phyloP scores from a whole-genome alignment of 2,329 filamentous ascomycete genomes.

The Aspergillus calidoustus region DNA sequence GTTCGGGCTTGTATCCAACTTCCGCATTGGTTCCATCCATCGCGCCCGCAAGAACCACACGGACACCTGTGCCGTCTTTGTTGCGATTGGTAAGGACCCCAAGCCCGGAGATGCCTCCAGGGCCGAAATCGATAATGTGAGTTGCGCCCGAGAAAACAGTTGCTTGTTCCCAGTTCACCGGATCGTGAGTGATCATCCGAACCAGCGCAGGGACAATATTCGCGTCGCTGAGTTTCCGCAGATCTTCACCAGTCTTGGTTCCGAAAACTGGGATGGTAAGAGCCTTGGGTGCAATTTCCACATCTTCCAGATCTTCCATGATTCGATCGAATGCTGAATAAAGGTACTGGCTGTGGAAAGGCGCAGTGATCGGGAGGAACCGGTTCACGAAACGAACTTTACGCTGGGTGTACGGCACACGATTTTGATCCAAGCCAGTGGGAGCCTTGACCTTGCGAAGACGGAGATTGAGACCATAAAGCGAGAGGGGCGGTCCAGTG shows the following conservation, averaged over 20 bases:
- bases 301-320: slow-evolving; percentile 81
- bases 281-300: slow-evolving; percentile 73
- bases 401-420: slow-evolving; percentile 91
- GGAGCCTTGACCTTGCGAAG: slow-evolving; percentile 96
- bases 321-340: slow-evolving; percentile 80
- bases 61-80: slow-evolving; percentile 97
- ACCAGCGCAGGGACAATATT: slow-evolving; percentile 86
- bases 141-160: slow-evolving; percentile 90
- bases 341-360: slow-evolving; percentile 97
- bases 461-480: slow-evolving; percentile 94
- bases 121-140: slow-evolving; percentile 95
- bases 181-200: slow-evolving; percentile 90
- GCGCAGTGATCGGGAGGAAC: slow-evolving; percentile 95
- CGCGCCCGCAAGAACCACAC: slow-evolving; percentile 92
- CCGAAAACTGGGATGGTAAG: slow-evolving; percentile 87
- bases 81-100: slow-evolving; percentile 97
- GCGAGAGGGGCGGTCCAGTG: slow-evolving; percentile 90
- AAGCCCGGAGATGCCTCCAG: slow-evolving; percentile 93
- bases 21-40: slow-evolving; percentile 88
- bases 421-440: slow-evolving; percentile 94
- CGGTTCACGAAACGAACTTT: slow-evolving; percentile 97
- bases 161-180: slow-evolving; percentile 94
- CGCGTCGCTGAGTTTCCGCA: slow-evolving; percentile 70
- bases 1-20: slow-evolving; percentile 95
- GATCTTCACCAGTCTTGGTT: slow-evolving; percentile 84